A percentile compares a stretch with the other conserved stretches of the same genome.
Evolutionary conservation across 108 stramenopile genomes (phyloP).

Genomic region (Skeletonema potamos): DNA sequence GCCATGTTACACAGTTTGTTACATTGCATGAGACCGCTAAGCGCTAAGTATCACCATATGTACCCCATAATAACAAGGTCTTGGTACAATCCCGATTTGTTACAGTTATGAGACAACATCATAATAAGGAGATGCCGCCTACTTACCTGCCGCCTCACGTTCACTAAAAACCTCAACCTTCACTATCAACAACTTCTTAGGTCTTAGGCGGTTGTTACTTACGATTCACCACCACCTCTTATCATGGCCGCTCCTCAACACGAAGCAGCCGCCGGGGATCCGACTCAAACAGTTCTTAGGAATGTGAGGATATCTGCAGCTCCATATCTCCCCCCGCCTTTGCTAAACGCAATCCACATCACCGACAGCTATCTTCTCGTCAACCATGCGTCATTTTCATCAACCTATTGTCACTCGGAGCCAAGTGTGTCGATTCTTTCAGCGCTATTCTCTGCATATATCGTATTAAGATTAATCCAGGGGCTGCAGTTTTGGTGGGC

Average conservation of each 20-base stretch:
- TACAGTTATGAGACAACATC: no score
- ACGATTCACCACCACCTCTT: not conserved
- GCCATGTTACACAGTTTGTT: no score
- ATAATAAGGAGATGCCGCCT: no score
- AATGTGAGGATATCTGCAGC: constrained; percentile 12
- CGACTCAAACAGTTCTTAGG: not conserved
- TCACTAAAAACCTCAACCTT: no score
- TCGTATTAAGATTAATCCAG: constrained; percentile 7
- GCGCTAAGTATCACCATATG: no score
- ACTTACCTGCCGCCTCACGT: no score
- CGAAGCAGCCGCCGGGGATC: not conserved
- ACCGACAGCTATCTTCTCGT: constrained; percentile 25
- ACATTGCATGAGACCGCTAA: no score
- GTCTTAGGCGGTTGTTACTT: not conserved
- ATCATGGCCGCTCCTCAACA: not conserved
- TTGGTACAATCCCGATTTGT: no score
- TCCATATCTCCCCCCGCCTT: constrained; percentile 40
- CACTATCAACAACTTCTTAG: no score
- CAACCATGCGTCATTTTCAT: constrained; percentile 14
- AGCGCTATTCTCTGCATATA: constrained; percentile 5
- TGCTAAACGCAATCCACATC: constrained; percentile 23
- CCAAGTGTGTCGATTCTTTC: constrained; percentile 10
- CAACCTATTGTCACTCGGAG: constrained; percentile 14
- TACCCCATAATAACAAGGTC: no score
- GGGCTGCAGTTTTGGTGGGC: not conserved